Evolutionary conservation across 1,284 basidiomycete genomes (phyloP), one percentile per base, ranked within the genome.

Genomic region (Ceratobasidium sp.): DNA sequence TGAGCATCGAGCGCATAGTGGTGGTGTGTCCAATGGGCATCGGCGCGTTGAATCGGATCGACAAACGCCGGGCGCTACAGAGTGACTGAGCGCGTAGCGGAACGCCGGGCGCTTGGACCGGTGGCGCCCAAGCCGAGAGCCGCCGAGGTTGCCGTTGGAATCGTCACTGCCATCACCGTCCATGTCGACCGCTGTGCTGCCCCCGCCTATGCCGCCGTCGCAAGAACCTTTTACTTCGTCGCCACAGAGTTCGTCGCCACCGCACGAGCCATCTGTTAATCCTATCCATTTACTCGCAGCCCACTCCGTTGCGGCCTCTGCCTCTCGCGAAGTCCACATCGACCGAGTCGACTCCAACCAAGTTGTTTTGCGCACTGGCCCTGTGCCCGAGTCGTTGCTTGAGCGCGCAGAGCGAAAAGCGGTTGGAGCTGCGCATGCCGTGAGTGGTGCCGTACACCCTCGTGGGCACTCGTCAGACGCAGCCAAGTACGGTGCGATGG

Each of bases 401-500:
- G 45, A 71, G 36, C 53, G 66, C 2, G 41, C 66, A 45, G 66
- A 69, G 41, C 66, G 66, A 15, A 69, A 69, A 33, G 31, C 57
- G 1, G 53, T 56, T 29, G 44, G 44, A 1, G 36, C 54, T 8
- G 66, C 41, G 14, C 66, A 69, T 41, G 22, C 66, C 4, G 31
- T 69, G 17, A 36, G 53, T 7, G 27, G 53, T 47, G 41, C 53
- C 41, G 66, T 69, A 19, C 24, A 19, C 36, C 66, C 51, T 17
- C 66, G 56, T 24, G 44, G 41, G n/a, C 66, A 29, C 8, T 41
- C 66, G 36, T 69, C 66, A 19, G 66, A 69, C 47, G 66, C 66
- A n/a, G n/a, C 48, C 66, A 69, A 69, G 51, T 69, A 69, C 41
- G 66, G 66, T 33, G 66, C 66, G 36, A 69, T 69, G 66, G 44